phyloP scores from a whole-genome alignment of 2,329 filamentous ascomycete species.

The Aureobasidium sp. region DNA sequence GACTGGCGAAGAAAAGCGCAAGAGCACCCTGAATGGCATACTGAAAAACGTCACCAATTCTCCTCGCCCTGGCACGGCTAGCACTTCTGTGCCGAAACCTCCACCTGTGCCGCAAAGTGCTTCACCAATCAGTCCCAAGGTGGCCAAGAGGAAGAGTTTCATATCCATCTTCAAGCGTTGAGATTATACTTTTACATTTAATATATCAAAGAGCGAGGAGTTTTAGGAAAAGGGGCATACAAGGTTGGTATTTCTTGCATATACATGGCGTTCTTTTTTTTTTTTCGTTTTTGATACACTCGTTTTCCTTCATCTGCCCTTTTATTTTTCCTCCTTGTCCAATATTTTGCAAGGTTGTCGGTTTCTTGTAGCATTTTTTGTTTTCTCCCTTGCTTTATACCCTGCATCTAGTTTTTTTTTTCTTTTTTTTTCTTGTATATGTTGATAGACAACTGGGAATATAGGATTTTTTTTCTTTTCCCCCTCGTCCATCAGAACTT shows the following conservation, averaged over 20 bases:
- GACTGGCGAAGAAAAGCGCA: constrained; percentile 1
- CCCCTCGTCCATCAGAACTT: no score
- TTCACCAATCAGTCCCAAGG: constrained; percentile 27
- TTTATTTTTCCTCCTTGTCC: background rate
- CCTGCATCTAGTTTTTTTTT: background rate
- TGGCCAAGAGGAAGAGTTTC: constrained; percentile 43
- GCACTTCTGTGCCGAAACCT: constrained; percentile 21
- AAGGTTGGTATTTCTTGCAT: constrained; percentile 9
- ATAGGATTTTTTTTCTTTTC: no score
- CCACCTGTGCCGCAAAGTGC: constrained; percentile 20
- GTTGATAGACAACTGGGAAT: no score
- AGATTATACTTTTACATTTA: background rate
- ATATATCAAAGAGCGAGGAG: background rate
- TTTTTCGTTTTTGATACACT: background rate
- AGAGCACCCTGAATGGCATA: constrained; percentile 9
- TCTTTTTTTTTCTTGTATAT: no score
- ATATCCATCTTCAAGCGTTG: constrained; percentile 35
- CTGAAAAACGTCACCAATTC: constrained; percentile 1
- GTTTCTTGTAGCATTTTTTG: background rate
- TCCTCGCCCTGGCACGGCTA: background rate
- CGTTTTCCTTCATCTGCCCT: background rate
- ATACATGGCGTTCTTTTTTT: background rate
- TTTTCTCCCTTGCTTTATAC: background rate
- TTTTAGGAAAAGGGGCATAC: background rate
- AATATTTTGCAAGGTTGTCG: no score